A percentile compares a stretch with the other conserved stretches of the same genome.
Conservation (phyloP, 495 filamentous ascomycete species). For the Talaromyces trachyspermus region DNA sequence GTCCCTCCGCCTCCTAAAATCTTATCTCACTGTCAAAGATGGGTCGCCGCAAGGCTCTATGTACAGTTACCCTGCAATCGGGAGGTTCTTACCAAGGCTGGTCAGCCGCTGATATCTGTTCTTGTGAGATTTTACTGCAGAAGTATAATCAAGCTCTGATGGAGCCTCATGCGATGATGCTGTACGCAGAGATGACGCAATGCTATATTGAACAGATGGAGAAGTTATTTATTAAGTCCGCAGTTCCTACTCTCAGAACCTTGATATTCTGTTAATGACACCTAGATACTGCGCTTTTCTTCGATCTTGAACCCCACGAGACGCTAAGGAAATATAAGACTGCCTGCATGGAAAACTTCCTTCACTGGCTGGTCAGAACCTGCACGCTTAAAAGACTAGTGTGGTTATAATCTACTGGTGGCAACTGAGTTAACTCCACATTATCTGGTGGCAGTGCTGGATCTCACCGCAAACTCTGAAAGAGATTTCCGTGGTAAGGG, state of each 20-base stretch:
- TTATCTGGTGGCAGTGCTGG: not conserved
- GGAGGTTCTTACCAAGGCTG: not conserved
- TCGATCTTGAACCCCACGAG: not conserved
- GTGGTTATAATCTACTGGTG: not conserved
- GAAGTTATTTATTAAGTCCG: not conserved
- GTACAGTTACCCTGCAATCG: not conserved
- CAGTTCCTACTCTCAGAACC: not conserved
- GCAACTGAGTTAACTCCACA: not conserved
- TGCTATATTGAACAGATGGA: not conserved
- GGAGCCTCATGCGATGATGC: not conserved
- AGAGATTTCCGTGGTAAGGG: no score
- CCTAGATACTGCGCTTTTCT: not conserved
- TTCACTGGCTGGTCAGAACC: not conserved
- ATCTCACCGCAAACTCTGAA: no score
- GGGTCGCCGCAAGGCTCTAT: not conserved
- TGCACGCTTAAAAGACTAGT: not conserved
- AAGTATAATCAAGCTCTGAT: not conserved
- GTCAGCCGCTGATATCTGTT: not conserved
- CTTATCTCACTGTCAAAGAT: not conserved
- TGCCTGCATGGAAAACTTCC: not conserved
- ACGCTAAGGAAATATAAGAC: not conserved
- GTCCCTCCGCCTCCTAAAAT: no score
- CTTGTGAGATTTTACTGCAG: not conserved
- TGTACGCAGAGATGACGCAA: not conserved
- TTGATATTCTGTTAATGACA: not conserved